Base-by-base conservation (phyloP, 1,284 basidiomycete genomes). In the Hypsizygus ulmarius region DNA sequence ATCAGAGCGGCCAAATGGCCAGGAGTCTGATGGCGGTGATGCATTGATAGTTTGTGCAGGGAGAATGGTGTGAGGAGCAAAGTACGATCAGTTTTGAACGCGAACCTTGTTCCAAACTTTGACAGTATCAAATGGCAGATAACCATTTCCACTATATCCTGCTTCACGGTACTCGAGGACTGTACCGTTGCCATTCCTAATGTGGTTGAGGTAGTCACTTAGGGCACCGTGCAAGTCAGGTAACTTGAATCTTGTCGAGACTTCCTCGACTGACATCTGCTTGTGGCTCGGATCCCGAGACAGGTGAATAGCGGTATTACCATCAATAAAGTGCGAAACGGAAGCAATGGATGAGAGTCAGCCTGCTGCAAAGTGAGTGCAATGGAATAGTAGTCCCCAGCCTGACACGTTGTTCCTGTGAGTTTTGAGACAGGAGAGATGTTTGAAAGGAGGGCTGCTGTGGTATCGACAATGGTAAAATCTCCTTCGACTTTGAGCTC, bases 161-260 rank as follows among this genome's bases (percentile, higher is more conserved):
- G n/a, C 51, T 32, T 9, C 53, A 58, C 34, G 57, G 52, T 43
- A 58, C 41, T 29, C 36, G 15, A 33, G 37, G 36, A 45, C 34
- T 9, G 25, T 12, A 16, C 29, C 41, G 32, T 43, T 27, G 25
- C 11, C 19, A n/a, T 29, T 8, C 27, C 25, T 12, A 10, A 41
- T 8, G 5, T 16, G 39, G 16, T 45, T 12, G 19, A 61, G 14
- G 51, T 61, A 67, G 36, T 64, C 58, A 6, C 44, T 42, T 2
- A 68, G 52, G 12, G 64, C 61, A 21, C 57, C 34, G 4, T 43
- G 48, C 16, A 68, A 58, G 49, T 68, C 62, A 5, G 59, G 57
- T 12, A 67, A 45, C 25, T 50, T 34, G 39, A 53, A 66, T 27
- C 44, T 46, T 4, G 30, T 3, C 4, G 61, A 52, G 21, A 55